A percentile compares a stretch with the other conserved stretches of the same genome.
phyloP scores from a whole-genome alignment of 2,329 filamentous ascomycete genomes.

The Meredithiella fracta region DNA sequence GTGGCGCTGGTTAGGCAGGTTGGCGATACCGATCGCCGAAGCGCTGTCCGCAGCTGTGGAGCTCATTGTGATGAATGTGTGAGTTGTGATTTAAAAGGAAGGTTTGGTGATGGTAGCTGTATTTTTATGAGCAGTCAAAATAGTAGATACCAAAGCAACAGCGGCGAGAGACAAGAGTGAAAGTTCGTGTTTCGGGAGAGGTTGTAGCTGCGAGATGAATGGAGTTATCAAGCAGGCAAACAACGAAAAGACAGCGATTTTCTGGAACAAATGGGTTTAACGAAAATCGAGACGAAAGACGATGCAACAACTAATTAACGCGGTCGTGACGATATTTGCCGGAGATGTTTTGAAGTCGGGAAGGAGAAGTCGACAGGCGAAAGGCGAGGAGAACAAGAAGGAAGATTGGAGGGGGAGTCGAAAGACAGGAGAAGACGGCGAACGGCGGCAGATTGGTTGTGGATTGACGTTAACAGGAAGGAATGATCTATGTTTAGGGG shows the following conservation, averaged over 20 bases:
- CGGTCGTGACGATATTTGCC: conserved; percentile 13
- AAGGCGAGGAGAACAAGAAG: background rate
- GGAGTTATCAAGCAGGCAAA: conserved; percentile 4
- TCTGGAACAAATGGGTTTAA: background rate
- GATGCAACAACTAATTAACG: conserved; percentile 12
- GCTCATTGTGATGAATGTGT: conserved; percentile 31
- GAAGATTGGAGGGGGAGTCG: conserved; percentile 3
- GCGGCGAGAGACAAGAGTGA: background rate
- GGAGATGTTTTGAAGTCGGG: conserved; percentile 11
- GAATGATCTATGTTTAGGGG: background rate
- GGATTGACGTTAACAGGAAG: background rate
- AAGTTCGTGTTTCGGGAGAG: background rate
- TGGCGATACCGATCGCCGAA: conserved; percentile 57
- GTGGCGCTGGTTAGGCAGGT: conserved; percentile 57
- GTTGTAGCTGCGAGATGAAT: background rate
- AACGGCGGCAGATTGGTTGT: conserved; percentile 4
- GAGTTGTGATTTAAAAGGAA: background rate
- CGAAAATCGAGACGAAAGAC: background rate
- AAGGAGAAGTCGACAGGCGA: background rate
- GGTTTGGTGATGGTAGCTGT: background rate
- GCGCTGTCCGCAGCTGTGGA: conserved; percentile 40
- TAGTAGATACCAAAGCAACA: background rate
- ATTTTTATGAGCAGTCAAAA: background rate
- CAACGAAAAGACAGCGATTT: conserved; percentile 4
- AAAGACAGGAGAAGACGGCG: conserved; percentile 5